Evolutionary conservation across 768 basidiomycete species (phyloP).

Genomic region (Psilocybe azurescens): DNA sequence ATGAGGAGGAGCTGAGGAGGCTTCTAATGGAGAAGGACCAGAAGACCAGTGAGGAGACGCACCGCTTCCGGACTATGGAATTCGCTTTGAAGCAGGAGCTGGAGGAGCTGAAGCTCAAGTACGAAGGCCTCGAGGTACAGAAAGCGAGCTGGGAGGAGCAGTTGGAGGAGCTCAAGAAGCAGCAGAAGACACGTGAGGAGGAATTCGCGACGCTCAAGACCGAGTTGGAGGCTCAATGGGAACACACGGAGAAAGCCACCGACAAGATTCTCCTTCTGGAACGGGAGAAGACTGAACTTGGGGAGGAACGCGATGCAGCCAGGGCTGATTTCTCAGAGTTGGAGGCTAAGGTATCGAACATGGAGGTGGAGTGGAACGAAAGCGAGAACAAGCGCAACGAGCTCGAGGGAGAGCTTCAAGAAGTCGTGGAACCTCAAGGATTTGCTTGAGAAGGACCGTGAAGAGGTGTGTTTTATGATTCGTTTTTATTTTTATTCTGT

Average conservation of each 20-base stretch:
- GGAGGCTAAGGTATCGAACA: conserved; percentile 44
- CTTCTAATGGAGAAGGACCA: conserved; percentile 46
- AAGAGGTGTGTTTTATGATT: conserved; percentile 45
- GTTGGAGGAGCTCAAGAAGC: conserved; percentile 44
- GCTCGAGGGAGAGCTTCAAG: conserved; percentile 60
- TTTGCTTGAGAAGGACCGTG: conserved; percentile 58
- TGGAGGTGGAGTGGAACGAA: conserved; percentile 63
- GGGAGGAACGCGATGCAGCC: conserved; percentile 44
- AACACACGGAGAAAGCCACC: conserved; percentile 59
- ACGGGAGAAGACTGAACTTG: conserved; percentile 38
- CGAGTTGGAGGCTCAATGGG: conserved; percentile 78
- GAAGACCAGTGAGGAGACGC: conserved; percentile 44
- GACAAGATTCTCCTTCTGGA: conserved; percentile 44
- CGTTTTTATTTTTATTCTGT: not conserved
- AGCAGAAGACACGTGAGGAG: conserved; percentile 46
- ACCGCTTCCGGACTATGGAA: conserved; percentile 46
- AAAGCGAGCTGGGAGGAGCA: conserved; percentile 49
- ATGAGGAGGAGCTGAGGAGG: conserved; percentile 48
- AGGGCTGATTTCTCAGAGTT: conserved; percentile 46
- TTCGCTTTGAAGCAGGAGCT: conserved; percentile 58
- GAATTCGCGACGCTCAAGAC: conserved; percentile 55
- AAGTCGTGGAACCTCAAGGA: conserved; percentile 57
- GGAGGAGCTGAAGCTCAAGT: conserved; percentile 44
- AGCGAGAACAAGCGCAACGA: conserved; percentile 59
- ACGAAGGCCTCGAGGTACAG: conserved; percentile 49